Conservation (phyloP, 2,329 filamentous ascomycete genomes). For the Fonsecaea pugnacius region DNA sequence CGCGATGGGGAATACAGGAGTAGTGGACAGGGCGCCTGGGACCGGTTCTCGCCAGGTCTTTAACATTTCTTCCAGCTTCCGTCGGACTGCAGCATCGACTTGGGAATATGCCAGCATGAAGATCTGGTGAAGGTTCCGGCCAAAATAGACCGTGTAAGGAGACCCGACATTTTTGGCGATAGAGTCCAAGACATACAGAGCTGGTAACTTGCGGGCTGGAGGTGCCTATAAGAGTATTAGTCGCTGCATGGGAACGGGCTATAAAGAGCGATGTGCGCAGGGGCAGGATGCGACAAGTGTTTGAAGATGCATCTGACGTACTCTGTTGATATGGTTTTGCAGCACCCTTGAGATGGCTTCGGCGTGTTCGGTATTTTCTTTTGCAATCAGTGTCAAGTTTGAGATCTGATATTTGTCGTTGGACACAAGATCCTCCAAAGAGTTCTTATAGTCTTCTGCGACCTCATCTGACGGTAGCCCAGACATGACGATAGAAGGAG, state of each 20-base stretch:
- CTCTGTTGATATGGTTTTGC: slow-evolving; percentile 91
- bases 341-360: slow-evolving; percentile 88
- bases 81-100: slow-evolving; percentile 79
- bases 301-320: slow-evolving; percentile 59
- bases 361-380: slow-evolving; percentile 95
- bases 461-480: slow-evolving; percentile 75
- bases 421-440: slow-evolving; percentile 84
- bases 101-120: slow-evolving; percentile 97
- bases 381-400: slow-evolving; percentile 95
- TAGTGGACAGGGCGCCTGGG: slow-evolving; percentile 87
- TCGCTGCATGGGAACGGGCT: slow-evolving; percentile 22
- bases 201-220: slow-evolving; percentile 85
- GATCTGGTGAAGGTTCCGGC: slow-evolving; percentile 85
- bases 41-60: slow-evolving; percentile 98
- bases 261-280: slow-evolving; percentile 17
- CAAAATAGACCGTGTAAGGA: slow-evolving; percentile 93
- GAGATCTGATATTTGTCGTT: slow-evolving; percentile 96
- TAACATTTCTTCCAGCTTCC: slow-evolving; percentile 95
- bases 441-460: slow-evolving; percentile 91
- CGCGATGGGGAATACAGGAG: slow-evolving; percentile 87
- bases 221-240: slow-evolving; percentile 66
- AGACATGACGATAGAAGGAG: slow-evolving; percentile 62
- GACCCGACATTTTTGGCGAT: slow-evolving; percentile 99
- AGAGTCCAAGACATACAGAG: slow-evolving; percentile 96
- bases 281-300: slow-evolving; percentile 39